Base-by-base conservation (phyloP, 148 eudicot species). In the Rhododendron williamsianum region DNA sequence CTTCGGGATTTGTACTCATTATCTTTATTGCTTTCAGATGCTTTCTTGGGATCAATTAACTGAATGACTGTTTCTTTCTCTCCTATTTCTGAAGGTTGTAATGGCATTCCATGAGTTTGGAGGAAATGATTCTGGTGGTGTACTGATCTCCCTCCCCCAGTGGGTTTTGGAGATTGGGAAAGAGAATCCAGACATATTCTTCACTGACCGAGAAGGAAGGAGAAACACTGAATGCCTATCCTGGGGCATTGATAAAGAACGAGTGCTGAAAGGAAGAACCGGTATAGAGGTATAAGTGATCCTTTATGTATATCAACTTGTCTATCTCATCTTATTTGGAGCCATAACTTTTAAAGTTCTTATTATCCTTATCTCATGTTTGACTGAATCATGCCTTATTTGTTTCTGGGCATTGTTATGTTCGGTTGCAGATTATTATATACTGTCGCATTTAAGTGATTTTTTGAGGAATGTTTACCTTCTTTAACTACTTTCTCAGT, bases 131-230 rank as follows among this genome's bases (percentile, higher is more conserved):
- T 89, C 92, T 51, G 86, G 91, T 83, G 89, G 87, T 90, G 86
- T 82, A 65, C 83, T 85, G 46, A 89, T 91, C 84, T 87, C 94
- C 51, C 93, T 94, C 18, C 97, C 97, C 13, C 94, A 93, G 74
- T 94, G 97, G 97, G 90, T 94, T 58, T 60, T 92, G 87, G 95
- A 94, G 87, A 91, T 92, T 54, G 95, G 94, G 60, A 91, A 91
- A 88, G 92, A 89, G 84, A 92, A 94, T 85, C 95, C 90, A 83
- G 95, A 92, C 86, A 92, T 93, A 51, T 93, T 92, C 86, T 94
- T 93, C 87, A 94, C 94, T 4, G 97, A 94, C 81, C 90, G 92
- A 74, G 92, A 92, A 91, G 93, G 97, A 87, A 88, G 93, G 82
- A 93, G 97, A 86, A 93, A 93, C 81, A 91, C 92, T 38, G 97